These are phyloP conservation scores for Umbellularia californica DNA, from an alignment of 164 flowering plant species.

Conservation along the genomic window DNA sequence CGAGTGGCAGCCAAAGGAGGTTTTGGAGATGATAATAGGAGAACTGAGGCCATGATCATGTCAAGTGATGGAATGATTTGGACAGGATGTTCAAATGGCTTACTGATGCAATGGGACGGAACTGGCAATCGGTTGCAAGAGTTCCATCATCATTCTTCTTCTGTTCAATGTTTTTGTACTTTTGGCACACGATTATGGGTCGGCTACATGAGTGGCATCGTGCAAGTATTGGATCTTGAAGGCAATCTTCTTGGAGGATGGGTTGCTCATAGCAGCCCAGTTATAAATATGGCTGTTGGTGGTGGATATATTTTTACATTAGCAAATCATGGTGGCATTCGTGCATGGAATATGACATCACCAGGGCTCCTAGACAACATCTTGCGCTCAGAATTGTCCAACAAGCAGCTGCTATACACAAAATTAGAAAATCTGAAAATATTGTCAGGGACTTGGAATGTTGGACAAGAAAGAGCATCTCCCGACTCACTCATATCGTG, in stretches of 20 bases:
- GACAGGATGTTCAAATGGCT: slow-evolving; percentile 84
- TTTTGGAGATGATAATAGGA: slow-evolving; percentile 65
- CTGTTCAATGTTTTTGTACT: slow-evolving; percentile 77
- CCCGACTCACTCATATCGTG: slow-evolving; percentile 79
- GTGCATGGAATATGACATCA: slow-evolving; percentile 82
- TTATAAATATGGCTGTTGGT: slow-evolving; percentile 67
- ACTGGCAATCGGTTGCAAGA: slow-evolving; percentile 80
- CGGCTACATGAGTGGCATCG: slow-evolving; percentile 72
- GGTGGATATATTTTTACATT: slow-evolving; percentile 63
- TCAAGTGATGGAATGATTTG: slow-evolving; percentile 80
- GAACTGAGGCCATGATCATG: slow-evolving; percentile 64
- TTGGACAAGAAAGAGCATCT: slow-evolving; percentile 88
- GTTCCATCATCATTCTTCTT: slow-evolving; percentile 46
- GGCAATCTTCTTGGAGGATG: slow-evolving; percentile 80
- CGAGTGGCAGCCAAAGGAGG: slow-evolving; percentile 75
- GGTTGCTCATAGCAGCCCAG: slow-evolving; percentile 82
- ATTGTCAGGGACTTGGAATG: slow-evolving; percentile 93
- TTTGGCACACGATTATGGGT: slow-evolving; percentile 75
- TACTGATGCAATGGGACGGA: slow-evolving; percentile 91
- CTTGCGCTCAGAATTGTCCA: slow-evolving; percentile 61
- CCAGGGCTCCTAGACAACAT: slow-evolving; percentile 79
- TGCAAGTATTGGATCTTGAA: slow-evolving; percentile 77
- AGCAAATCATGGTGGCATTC: slow-evolving; percentile 96
- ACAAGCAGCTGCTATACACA: slow-evolving; percentile 46
- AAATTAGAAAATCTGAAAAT: slow-evolving; percentile 57